Percentiles rank a stretch among this genome's conserved stretches.
These are phyloP conservation scores for Talaromyces nanjingensis DNA, from an alignment of 495 filamentous ascomycete genomes.

Conservation along the genomic window DNA sequence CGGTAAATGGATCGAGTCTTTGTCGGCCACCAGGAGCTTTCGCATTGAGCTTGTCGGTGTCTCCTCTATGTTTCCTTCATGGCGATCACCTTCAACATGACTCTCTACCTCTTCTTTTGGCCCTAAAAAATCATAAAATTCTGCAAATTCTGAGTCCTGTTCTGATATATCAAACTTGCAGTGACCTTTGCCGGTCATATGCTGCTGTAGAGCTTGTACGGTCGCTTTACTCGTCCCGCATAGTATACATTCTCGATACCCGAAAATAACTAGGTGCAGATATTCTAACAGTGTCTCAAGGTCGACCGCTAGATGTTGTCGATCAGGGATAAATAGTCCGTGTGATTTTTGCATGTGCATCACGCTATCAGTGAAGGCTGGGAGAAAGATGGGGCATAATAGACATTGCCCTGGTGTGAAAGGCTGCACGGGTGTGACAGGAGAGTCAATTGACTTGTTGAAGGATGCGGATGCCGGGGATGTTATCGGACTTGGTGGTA, in stretches of 20 bases:
- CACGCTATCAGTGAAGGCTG: conserved; percentile 18
- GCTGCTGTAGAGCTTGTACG: conserved; percentile 27
- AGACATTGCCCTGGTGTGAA: conserved; percentile 5
- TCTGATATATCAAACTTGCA: conserved; percentile 25
- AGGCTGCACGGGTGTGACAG: background rate
- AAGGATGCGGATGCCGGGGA: background rate
- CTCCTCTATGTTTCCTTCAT: conserved; percentile 8
- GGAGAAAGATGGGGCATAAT: background rate
- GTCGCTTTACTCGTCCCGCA: conserved; percentile 22
- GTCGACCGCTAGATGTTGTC: conserved; percentile 18
- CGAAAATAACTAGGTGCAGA: conserved; percentile 29
- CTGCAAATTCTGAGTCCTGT: conserved; percentile 21
- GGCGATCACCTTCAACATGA: conserved; percentile 10
- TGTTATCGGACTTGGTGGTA: background rate
- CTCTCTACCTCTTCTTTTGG: conserved; percentile 1
- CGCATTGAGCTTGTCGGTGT: background rate
- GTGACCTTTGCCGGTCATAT: conserved; percentile 28
- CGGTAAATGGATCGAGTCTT: conserved; percentile 18
- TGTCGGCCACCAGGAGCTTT: conserved; percentile 11
- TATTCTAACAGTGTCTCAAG: conserved; percentile 25
- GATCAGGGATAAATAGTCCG: conserved; percentile 23
- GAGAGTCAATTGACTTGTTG: background rate
- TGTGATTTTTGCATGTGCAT: conserved; percentile 29
- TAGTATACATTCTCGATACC: conserved; percentile 29
- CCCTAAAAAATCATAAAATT: conserved; percentile 20